These are phyloP conservation scores for Clarkia xantiana DNA, from an alignment of 345 rosid genomes.

Conservation along the genomic window DNA sequence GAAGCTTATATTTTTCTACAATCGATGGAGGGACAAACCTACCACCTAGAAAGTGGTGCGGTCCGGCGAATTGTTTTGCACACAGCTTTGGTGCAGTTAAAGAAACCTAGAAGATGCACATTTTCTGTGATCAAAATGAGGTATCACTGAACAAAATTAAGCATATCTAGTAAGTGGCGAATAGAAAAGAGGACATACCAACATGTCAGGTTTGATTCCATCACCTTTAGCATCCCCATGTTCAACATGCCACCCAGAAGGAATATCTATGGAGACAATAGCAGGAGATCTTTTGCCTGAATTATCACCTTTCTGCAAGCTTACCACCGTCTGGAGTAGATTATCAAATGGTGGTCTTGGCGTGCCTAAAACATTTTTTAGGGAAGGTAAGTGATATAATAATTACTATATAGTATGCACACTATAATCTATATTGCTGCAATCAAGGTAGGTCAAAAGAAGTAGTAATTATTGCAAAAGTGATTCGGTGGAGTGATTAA, in stretches of 20 bases:
- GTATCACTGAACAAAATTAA: no score
- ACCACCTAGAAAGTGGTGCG: conserved; percentile 93
- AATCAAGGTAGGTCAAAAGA: not conserved
- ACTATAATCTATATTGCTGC: no score
- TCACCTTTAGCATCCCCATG: conserved; percentile 58
- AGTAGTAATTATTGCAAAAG: conserved; percentile 1
- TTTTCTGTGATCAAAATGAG: not conserved
- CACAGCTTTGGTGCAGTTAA: conserved; percentile 91
- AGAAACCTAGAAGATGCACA: conserved; percentile 52
- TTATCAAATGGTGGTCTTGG: conserved; percentile 92
- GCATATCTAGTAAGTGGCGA: not conserved
- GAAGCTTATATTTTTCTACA: conserved; percentile 54
- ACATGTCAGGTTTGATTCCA: conserved; percentile 85
- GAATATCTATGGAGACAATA: conserved; percentile 79
- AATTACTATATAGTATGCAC: not conserved
- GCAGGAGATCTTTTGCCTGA: conserved; percentile 22
- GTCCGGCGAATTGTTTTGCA: conserved; percentile 64
- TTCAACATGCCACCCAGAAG: conserved; percentile 98
- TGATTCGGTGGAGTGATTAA: conserved; percentile 14
- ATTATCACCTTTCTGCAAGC: conserved; percentile 24
- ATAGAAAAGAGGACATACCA: conserved; percentile 36
- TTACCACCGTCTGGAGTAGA: conserved; percentile 41
- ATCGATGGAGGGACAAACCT: conserved; percentile 78
- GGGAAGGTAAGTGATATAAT: not conserved
- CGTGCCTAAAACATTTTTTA: conserved; percentile 32